Conservation (phyloP, 225 moss, liverwort and hornwort genomes). For the Physcomitrium patens region DNA sequence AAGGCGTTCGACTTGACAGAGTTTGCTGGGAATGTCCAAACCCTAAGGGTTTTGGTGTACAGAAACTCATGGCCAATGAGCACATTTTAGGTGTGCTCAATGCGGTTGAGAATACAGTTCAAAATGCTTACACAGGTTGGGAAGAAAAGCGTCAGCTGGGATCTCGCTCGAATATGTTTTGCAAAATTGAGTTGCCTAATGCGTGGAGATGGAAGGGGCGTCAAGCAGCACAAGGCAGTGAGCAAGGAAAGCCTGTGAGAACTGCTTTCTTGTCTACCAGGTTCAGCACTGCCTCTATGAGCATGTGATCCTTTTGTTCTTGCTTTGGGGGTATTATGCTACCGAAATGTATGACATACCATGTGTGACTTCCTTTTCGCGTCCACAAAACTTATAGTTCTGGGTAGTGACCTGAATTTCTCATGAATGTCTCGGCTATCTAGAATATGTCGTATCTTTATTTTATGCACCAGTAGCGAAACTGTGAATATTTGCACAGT, state of each 20-base stretch:
- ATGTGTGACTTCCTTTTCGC: conserved; percentile 8
- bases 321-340: not conserved
- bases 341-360: not conserved
- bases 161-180: conserved; percentile 23
- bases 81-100: conserved; percentile 27
- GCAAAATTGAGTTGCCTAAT: conserved; percentile 29
- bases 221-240: not conserved
- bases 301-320: not conserved
- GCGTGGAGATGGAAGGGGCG: conserved; percentile 34
- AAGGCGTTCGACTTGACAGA: not conserved
- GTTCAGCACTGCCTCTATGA: conserved; percentile 24
- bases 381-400: not conserved
- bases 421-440: not conserved
- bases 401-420: not conserved
- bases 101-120: conserved; percentile 35
- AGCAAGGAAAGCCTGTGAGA: conserved; percentile 22
- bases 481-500: not conserved
- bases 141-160: conserved; percentile 18
- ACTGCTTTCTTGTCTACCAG: conserved; percentile 32
- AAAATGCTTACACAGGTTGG: conserved; percentile 28
- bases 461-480: not conserved
- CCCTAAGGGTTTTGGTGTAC: conserved; percentile 25
- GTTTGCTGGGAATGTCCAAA: conserved; percentile 17
- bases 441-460: not conserved
- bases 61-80: conserved; percentile 24